These are phyloP conservation scores for Solanum chacoense DNA, from an alignment of 305 asterid species.

Conservation along the genomic window DNA sequence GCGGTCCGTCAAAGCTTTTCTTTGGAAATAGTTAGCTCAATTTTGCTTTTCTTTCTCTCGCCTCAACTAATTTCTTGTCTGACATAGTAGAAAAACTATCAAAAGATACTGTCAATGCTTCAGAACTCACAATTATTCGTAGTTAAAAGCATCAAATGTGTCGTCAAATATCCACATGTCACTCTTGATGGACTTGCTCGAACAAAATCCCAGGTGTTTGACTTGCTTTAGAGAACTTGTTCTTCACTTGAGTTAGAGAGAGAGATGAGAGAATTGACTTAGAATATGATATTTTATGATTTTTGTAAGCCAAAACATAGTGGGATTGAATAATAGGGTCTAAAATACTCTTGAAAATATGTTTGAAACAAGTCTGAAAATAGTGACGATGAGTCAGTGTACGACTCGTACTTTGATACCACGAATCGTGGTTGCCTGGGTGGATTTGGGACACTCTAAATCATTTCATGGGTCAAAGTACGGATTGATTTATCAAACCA, in stretches of 20 bases:
- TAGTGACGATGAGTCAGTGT: not conserved
- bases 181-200: not conserved
- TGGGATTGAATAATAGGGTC: not conserved
- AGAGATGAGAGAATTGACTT: not conserved
- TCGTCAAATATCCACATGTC: not conserved
- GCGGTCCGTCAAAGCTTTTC: not conserved
- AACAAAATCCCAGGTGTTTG: not conserved
- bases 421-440: not conserved
- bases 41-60: no score
- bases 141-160: not conserved
- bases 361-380: not conserved
- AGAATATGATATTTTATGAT: not conserved
- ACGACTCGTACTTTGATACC: not conserved
- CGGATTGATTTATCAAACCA: not conserved
- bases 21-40: not conserved
- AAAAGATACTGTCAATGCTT: accelerated
- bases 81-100: not conserved
- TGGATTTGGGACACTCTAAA: not conserved
- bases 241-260: not conserved
- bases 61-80: not conserved
- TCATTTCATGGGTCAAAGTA: not conserved
- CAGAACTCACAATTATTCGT: not conserved
- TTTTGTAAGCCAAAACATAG: not conserved
- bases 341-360: not conserved
- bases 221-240: not conserved